phyloP scores from a whole-genome alignment of 2,329 filamentous ascomycete genomes.

The Aspergillus hortae region DNA sequence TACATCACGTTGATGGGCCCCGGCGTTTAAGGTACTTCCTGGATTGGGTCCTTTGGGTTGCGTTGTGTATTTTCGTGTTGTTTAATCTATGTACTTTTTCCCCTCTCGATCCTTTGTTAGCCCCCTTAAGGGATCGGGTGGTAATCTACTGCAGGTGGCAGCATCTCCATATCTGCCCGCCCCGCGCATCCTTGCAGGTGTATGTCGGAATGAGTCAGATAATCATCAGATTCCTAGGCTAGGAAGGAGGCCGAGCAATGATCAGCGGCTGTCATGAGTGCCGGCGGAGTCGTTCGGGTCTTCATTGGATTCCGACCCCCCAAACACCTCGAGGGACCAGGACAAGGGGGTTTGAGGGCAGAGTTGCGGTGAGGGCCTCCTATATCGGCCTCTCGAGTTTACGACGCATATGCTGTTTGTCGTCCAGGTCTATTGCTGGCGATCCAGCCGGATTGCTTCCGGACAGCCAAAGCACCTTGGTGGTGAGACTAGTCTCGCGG shows the following conservation, averaged over 20 bases:
- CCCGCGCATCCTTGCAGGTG: slow-evolving; percentile 16
- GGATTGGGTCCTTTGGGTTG: slow-evolving; percentile 6
- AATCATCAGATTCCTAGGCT: slow-evolving; percentile 4
- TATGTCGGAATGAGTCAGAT: slow-evolving; percentile 9
- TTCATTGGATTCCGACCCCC: slow-evolving; percentile 4
- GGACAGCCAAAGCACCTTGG: not conserved
- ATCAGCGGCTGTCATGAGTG: slow-evolving; percentile 10
- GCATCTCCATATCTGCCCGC: slow-evolving; percentile 1
- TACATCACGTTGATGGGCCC: not conserved
- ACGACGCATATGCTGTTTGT: slow-evolving; percentile 2
- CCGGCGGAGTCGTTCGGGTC: not conserved
- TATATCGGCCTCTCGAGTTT: slow-evolving; percentile 2
- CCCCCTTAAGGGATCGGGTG: slow-evolving; percentile 7
- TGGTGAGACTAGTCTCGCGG: not conserved
- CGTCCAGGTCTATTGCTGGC: not conserved
- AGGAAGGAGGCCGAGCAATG: slow-evolving; percentile 5
- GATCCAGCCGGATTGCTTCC: not conserved
- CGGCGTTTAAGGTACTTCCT: not conserved
- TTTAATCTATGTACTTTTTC: not conserved
- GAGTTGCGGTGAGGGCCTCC: slow-evolving; percentile 13
- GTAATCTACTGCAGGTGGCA: slow-evolving; percentile 4
- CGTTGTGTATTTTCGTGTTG: slow-evolving; percentile 3
- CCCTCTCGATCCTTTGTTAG: not conserved
- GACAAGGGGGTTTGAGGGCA: slow-evolving; percentile 1
- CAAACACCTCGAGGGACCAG: slow-evolving; percentile 7